Evolutionary conservation across 768 basidiomycete species (phyloP).

Genomic region (Heimioporus sp.): DNA sequence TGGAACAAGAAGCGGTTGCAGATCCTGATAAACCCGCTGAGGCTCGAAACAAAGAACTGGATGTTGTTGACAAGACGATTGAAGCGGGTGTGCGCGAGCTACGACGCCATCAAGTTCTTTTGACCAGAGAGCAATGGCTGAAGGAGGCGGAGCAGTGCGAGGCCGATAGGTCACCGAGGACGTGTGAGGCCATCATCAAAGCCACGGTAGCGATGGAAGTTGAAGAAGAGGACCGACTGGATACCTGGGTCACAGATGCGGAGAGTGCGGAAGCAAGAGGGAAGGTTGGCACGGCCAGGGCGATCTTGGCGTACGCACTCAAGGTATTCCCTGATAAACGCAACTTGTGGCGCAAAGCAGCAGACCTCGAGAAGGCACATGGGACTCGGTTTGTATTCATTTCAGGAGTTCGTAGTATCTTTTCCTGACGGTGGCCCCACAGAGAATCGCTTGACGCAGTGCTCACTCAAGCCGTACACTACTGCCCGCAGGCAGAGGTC

Average conservation of each 20-base stretch:
- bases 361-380: conserved; percentile 89
- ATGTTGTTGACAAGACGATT: conserved; percentile 84
- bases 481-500: conserved; percentile 94
- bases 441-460: conserved; percentile 82
- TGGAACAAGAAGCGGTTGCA: conserved; percentile 76
- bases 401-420: neutral
- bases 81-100: conserved; percentile 79
- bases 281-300: conserved; percentile 79
- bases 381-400: conserved; percentile 62
- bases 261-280: conserved; percentile 75
- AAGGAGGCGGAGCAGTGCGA: conserved; percentile 95
- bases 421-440: conserved; percentile 7
- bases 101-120: conserved; percentile 77
- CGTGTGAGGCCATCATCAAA: conserved; percentile 93
- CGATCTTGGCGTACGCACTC: conserved; percentile 87
- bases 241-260: conserved; percentile 90
- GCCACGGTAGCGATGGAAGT: conserved; percentile 92
- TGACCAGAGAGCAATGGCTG: conserved; percentile 91
- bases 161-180: conserved; percentile 75
- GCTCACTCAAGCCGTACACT: conserved; percentile 76
- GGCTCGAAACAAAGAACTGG: conserved; percentile 61
- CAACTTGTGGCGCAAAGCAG: conserved; percentile 87
- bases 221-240: conserved; percentile 90
- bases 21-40: conserved; percentile 46
- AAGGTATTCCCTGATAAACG: conserved; percentile 87